phyloP scores from a whole-genome alignment of 176 grass and related monocot genomes.

The Otatea glauca region DNA sequence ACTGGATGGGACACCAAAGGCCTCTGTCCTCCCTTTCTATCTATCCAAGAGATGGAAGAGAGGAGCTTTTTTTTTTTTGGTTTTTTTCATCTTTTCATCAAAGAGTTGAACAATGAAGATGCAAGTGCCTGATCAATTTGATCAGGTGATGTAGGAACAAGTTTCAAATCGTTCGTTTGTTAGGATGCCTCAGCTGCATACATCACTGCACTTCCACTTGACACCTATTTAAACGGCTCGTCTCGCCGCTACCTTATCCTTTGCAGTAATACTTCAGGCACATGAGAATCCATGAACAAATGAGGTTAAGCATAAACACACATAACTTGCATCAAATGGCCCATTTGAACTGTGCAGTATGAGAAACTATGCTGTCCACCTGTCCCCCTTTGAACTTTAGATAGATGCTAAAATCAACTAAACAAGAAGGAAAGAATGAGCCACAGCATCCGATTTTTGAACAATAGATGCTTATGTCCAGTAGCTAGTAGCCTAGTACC shows the following conservation, averaged over 20 bases:
- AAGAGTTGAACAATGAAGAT: too few species aligned
- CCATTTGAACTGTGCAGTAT: background rate
- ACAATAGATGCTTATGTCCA: conserved; percentile 11
- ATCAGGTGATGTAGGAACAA: too few species aligned
- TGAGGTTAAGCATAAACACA: background rate
- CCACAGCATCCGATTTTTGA: background rate
- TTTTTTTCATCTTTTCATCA: too few species aligned
- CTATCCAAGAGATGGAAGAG: background rate
- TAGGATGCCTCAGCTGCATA: too few species aligned
- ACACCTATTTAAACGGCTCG: background rate
- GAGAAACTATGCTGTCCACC: background rate
- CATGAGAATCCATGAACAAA: background rate
- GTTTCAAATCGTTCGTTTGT: too few species aligned
- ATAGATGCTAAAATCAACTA: background rate
- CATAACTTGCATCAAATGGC: background rate
- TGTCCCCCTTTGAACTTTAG: background rate
- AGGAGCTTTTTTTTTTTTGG: too few species aligned
- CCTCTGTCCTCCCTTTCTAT: background rate
- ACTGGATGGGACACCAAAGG: background rate
- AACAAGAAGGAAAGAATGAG: conserved; percentile 5
- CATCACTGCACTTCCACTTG: background rate
- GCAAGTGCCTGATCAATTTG: too few species aligned
- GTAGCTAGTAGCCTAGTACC: conserved; percentile 23
- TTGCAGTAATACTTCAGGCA: conserved; percentile 21
- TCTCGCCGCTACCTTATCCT: background rate